Evolutionary conservation across 768 basidiomycete genomes (phyloP), one percentile per base, ranked within the genome.

Genomic region (Leccinum disarticulatum): DNA sequence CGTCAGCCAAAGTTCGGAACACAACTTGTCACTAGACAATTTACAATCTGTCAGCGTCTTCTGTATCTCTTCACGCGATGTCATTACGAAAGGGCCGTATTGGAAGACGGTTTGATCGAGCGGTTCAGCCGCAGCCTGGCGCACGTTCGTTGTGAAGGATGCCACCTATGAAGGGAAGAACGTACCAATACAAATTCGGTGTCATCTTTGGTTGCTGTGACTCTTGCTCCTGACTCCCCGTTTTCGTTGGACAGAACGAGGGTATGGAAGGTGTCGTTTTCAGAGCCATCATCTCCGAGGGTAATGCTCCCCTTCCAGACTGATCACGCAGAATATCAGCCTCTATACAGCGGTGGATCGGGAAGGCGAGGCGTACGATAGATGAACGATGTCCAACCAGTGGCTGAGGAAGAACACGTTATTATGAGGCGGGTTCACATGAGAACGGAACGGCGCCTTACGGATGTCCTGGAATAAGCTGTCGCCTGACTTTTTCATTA

Each of bases 11-110:
- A 13, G n/a, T 52, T 13, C 28, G 31, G 41, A 46, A 36, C 9
- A n/a, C n/a, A 19, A n/a, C 52, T 19, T 10, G 46, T 28, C 19
- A n/a, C 28, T 7, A 50, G 49, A 28, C 33, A 71, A 25, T 80
- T 77, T 72, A 89, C 88, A 95, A 66, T 98, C 95, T 30, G 82
- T 67, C 60, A 98, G 74, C 1, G 95, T 92, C 70, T 88, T 79
- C 68, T 88, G 82, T 36, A 96, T 91, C 68, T 95, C 94, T 61
- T 88, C 83, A 27, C 79, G 79, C 3, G 82, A 84, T 10, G 90
- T 94, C 85, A 95, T 88, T 15, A 96, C 95, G 67, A 92, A 91
- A 7, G 91, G 91, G 4, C 90, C 91, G 63, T 93, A 87, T 68
- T 96, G 95, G 60, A 91, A 81, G 11, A 98, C 91, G 1, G 85